Base-by-base conservation (phyloP, 2,329 filamentous ascomycete genomes). In the Teratosphaeriaceae sp. region DNA sequence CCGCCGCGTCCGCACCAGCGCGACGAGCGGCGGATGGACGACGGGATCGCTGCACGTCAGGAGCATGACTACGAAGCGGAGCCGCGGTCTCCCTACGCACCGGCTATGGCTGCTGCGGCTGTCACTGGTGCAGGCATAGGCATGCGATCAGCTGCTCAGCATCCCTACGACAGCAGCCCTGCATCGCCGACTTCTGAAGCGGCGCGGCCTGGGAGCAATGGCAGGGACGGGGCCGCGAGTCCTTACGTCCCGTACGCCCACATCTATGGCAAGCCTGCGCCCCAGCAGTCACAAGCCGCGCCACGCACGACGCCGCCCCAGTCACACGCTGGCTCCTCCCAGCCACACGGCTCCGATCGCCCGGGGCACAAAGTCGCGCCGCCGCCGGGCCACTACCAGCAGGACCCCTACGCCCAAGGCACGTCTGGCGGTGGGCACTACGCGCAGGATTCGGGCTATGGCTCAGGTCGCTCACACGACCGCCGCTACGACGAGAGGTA, bases 211-310 rank as follows among this genome's bases (percentile, higher is more conserved):
- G 33, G 40, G 12, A 15, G 20, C 11, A 29, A 12, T 29, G 39
- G 33, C 33, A 16, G 30, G 16, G 18, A 27, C 8, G 22, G 27
- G 27, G 47, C 56, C 42, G 48, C 51, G 13, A 50, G 49, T 29
- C 53, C 56, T 34, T 64, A 64, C 36, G 54, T 63, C 2, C 61
- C 61, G 6, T 64, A 64, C 35, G 52, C 60, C 19, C 43, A 63
- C 43, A 56, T 64, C 39, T 64, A 64, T 42, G 58, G 54, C 27
- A 42, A 49, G 21, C 43, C 20, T 18, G 13, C 37, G 21, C 21
- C 27, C n/a, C n/a, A n/a, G 18, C 29, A 26, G 27, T 9, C 35
- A 11, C 40, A 48, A 21, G 26, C 24, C 3, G 38, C 40, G 3
- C 22, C 38, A 20, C 44, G 34, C 21, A 50, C 43, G 24, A 45